Evolutionary conservation across 305 asterid species (phyloP).

Genomic region (Fraxinus xanthoxyloides): DNA sequence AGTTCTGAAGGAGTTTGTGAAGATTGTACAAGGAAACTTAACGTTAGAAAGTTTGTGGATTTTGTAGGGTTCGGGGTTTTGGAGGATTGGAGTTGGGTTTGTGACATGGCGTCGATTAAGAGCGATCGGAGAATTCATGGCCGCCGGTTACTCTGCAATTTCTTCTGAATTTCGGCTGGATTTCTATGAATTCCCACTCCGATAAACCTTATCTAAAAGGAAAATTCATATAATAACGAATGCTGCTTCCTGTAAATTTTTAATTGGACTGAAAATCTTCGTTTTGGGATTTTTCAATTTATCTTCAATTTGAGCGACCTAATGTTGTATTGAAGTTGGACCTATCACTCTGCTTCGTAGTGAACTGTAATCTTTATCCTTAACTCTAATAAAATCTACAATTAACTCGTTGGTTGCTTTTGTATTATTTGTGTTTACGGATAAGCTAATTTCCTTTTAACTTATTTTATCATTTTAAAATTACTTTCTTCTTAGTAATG

Average conservation of each 20-base stretch:
- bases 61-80: slow-evolving; percentile 20
- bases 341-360: too few species aligned
- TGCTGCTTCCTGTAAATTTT: neutral
- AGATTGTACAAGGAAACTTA: slow-evolving; percentile 14
- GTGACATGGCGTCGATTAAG: slow-evolving; percentile 34
- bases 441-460: too few species aligned
- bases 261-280: neutral
- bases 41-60: neutral
- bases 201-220: neutral
- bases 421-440: too few species aligned
- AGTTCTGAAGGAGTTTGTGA: slow-evolving; percentile 16
- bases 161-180: neutral
- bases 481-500: too few species aligned
- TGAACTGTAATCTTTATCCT: too few species aligned
- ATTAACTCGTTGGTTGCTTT: too few species aligned
- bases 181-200: neutral
- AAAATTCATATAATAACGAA: neutral
- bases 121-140: slow-evolving; percentile 20
- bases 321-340: neutral
- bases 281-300: neutral
- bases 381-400: too few species aligned
- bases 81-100: slow-evolving; percentile 31
- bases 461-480: too few species aligned
- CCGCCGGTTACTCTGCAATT: neutral
- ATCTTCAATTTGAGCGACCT: neutral